Conservation (phyloP, 179 eudicot species). For the Beta macrorhiza region DNA sequence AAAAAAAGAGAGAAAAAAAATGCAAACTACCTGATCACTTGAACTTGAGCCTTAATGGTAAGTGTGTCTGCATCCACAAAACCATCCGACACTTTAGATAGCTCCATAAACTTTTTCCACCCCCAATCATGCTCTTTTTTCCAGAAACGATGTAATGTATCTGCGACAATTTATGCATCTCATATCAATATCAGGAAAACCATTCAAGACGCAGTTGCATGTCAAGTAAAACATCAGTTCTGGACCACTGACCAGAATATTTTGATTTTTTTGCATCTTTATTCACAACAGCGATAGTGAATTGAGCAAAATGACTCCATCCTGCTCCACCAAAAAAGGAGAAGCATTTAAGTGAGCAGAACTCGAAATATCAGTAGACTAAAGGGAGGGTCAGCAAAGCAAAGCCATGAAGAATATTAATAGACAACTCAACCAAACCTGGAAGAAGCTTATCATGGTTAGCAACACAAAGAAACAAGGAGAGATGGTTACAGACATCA, state of each 20-base stretch:
- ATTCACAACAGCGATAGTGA: constrained; percentile 89
- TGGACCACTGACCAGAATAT: constrained; percentile 64
- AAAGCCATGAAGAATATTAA: neutral
- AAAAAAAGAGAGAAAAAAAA: neutral
- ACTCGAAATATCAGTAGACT: neutral
- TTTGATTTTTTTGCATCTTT: constrained; percentile 88
- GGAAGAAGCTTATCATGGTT: constrained; percentile 97
- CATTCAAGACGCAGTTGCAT: neutral
- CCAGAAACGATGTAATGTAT: constrained; percentile 88
- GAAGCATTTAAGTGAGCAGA: neutral
- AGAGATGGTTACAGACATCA: constrained; percentile 93
- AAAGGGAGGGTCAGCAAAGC: neutral
- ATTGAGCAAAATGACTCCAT: constrained; percentile 98
- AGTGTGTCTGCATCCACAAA: constrained; percentile 81
- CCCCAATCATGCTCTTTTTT: constrained; percentile 99
- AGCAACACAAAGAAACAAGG: constrained; percentile 97
- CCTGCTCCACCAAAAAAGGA: constrained; percentile 41
- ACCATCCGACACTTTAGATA: constrained; percentile 79
- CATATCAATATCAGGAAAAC: constrained; percentile 10
- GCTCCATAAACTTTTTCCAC: constrained; percentile 96
- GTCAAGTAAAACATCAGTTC: neutral
- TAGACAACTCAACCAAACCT: constrained; percentile 44
- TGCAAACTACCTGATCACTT: constrained; percentile 73
- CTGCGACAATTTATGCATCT: constrained; percentile 36
- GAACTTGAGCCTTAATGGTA: constrained; percentile 83